Evolutionary conservation across 148 eudicot genomes (phyloP).

Genomic region (Talinum fruticosum): DNA sequence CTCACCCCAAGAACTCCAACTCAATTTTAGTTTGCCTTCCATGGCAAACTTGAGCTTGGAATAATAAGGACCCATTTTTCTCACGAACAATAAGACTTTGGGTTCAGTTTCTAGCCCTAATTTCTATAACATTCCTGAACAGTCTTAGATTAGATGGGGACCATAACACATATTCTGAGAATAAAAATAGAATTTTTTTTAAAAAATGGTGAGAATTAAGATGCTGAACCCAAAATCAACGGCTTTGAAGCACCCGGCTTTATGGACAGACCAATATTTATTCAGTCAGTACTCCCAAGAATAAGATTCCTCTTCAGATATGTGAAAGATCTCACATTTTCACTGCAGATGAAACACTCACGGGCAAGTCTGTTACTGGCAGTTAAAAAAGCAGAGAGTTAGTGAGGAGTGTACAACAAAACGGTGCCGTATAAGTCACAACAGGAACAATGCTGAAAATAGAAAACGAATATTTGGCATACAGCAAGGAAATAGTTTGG

Average conservation of each 20-base stretch:
- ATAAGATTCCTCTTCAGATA: constrained; percentile 10
- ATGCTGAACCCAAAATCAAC: constrained; percentile 7
- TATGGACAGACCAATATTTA: background rate
- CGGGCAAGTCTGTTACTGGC: constrained; percentile 5
- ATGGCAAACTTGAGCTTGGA: no score
- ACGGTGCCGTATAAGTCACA: background rate
- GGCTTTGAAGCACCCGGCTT: background rate
- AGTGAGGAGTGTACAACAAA: no score
- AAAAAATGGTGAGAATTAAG: no score
- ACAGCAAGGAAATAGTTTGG: constrained; percentile 11
- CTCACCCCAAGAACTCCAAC: background rate
- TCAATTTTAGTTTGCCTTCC: background rate
- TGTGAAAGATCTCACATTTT: constrained; percentile 4
- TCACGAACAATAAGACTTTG: no score
- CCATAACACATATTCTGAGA: no score
- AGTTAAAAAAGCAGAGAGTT: background rate
- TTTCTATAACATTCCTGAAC: no score
- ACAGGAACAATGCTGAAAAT: background rate
- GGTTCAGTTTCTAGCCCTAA: no score
- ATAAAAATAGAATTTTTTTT: no score
- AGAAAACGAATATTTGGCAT: constrained; percentile 19
- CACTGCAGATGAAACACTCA: background rate
- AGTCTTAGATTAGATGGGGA: no score
- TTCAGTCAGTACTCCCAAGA: background rate
- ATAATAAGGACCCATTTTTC: no score